Evolutionary conservation across 257 asterid genomes (phyloP).

Genomic region (Solanum peruvianum): DNA sequence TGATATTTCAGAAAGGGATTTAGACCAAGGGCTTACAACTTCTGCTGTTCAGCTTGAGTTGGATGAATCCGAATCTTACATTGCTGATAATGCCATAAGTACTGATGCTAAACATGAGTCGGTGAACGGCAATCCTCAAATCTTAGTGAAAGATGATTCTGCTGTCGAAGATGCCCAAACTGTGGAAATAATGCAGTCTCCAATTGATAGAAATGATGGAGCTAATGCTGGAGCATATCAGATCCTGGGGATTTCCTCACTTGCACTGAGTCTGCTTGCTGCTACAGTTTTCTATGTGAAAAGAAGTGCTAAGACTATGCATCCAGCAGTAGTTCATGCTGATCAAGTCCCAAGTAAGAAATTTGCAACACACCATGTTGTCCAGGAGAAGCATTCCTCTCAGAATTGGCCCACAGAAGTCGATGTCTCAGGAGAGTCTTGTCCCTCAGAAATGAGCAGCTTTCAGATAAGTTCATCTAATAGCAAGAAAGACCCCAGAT

Average conservation of each 20-base stretch:
- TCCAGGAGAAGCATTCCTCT: slow-evolving; percentile 18
- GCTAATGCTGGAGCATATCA: not conserved
- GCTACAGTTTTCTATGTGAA: slow-evolving; percentile 14
- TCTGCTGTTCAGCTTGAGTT: slow-evolving; percentile 10
- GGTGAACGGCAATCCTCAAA: slow-evolving; percentile 3
- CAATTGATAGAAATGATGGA: not conserved
- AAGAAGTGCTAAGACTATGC: not conserved
- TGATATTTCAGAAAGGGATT: not conserved
- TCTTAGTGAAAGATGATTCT: not conserved
- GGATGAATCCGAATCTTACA: not conserved
- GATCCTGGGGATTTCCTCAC: slow-evolving; percentile 9
- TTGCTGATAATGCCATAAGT: not conserved
- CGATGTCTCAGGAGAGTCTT: slow-evolving; percentile 22
- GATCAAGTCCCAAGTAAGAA: not conserved
- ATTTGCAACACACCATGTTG: not conserved
- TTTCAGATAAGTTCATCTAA: slow-evolving; percentile 25
- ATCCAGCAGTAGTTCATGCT: not conserved
- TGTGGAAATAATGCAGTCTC: not conserved
- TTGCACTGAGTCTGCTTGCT: slow-evolving; percentile 20
- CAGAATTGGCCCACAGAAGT: slow-evolving; percentile 22
- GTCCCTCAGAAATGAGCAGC: slow-evolving; percentile 75
- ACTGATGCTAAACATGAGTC: slow-evolving; percentile 2
- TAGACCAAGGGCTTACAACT: not conserved
- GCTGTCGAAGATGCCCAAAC: not conserved
- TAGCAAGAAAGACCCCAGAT: slow-evolving; percentile 11